Percentiles rank a stretch among this genome's conserved stretches.
Evolutionary conservation across 306 rosid genomes (phyloP).

Genomic region (Oxytropis ochrocephala): DNA sequence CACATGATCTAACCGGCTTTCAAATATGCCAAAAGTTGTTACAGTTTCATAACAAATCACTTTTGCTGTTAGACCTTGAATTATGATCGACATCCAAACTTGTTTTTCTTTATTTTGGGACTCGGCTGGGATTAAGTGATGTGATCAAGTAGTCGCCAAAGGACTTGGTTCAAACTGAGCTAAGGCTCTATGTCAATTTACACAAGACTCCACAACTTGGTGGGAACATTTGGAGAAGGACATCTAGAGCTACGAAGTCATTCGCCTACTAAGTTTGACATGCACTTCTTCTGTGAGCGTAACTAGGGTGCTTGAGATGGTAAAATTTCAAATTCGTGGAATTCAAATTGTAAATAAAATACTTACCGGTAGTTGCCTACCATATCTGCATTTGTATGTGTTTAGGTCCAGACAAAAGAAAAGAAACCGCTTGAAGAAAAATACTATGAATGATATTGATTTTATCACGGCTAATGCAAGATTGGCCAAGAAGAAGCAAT

Average conservation of each 20-base stretch:
- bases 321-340: neutral
- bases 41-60: neutral
- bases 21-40: neutral
- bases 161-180: neutral
- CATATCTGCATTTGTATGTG: neutral
- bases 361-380: neutral
- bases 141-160: neutral
- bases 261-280: neutral
- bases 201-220: neutral
- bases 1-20: neutral
- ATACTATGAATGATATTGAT: neutral
- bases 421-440: neutral
- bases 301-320: neutral
- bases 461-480: too few relatives aligned
- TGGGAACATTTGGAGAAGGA: neutral
- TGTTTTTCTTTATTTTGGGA: neutral
- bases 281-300: neutral
- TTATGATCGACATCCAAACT: neutral
- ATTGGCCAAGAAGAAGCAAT: too few relatives aligned
- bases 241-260: neutral
- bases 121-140: neutral
- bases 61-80: slow-evolving; percentile 3
- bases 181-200: neutral
- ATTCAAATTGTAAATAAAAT: neutral
- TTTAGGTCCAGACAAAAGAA: neutral